Evolutionary conservation across 257 asterid species (phyloP), one percentile per base, ranked within the genome.

Genomic region (Plantago ovata): DNA sequence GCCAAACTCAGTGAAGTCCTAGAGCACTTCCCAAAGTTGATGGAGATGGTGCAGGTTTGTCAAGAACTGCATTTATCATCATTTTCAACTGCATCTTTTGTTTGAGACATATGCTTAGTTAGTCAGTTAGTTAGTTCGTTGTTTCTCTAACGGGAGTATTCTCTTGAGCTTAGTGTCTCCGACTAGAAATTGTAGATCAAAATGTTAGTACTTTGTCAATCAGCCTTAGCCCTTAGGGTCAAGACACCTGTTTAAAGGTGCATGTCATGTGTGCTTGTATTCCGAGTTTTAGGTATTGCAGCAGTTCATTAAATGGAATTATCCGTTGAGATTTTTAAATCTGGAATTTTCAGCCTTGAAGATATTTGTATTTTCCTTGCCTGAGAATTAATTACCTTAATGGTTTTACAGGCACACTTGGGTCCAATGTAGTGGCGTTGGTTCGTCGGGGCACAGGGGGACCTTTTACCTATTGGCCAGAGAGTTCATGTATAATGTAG

Each of bases 31-130:
- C 98, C 98, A 13, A 93, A 89, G 78, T 68, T 93, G 74, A 85
- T 93, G 97, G 94, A 93, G 82, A 82, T 93, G 97, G 89, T 93
- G 67, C 83, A 84, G 94, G 94, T 84, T 43, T 53, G 76, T 69
- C 43, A 11, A 56, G 44, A 9, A 21, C 70, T 38, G 19, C 15
- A 16, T 14, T 12, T 19, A 20, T 32, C 8, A 13, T 53, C n/a
- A n/a, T n/a, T n/a, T n/a, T n/a, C n/a, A n/a, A n/a, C n/a, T n/a
- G n/a, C n/a, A n/a, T n/a, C n/a, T n/a, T n/a, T n/a, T n/a, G n/a
- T n/a, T n/a, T n/a, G n/a, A n/a, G n/a, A n/a, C n/a, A n/a, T n/a
- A n/a, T n/a, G n/a, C 61, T 15, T 13, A 42, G 10, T 41, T 5
- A 40, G 22, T 9, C n/a, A 53, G 6, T 44, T 10, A 15, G 9